Percentiles rank a stretch among this genome's conserved stretches.
phyloP scores from a whole-genome alignment of 768 basidiomycete genomes.

The Aureoboletus auriporus region DNA sequence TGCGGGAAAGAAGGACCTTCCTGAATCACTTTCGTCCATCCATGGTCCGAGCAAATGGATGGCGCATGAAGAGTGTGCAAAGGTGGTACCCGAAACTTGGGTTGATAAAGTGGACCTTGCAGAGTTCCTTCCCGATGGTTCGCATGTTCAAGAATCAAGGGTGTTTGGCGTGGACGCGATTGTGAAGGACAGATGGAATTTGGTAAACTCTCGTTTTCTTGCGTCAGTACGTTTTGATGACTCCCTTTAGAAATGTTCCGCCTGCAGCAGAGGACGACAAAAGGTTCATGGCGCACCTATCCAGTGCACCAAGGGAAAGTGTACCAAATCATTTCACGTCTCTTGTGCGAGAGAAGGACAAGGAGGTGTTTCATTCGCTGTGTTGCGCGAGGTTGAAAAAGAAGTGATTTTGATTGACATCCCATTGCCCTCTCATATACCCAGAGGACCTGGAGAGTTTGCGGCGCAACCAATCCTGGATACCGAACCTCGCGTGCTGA shows the following conservation, averaged over 20 bases:
- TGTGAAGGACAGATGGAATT: constrained; percentile 87
- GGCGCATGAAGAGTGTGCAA: constrained; percentile 80
- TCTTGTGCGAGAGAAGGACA: constrained; percentile 69
- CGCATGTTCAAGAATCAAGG: constrained; percentile 39
- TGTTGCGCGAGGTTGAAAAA: constrained; percentile 73
- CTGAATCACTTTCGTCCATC: constrained; percentile 31
- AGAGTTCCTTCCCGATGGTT: constrained; percentile 29
- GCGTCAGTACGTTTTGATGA: neutral
- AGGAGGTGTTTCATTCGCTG: constrained; percentile 53
- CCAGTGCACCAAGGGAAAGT: constrained; percentile 94
- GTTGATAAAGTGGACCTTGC: constrained; percentile 61
- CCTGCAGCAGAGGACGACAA: constrained; percentile 64
- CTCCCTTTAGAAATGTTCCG: constrained; percentile 77
- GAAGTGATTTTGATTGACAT: constrained; percentile 66
- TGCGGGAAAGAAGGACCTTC: constrained; percentile 46
- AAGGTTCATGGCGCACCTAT: constrained; percentile 79
- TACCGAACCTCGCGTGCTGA: constrained; percentile 40
- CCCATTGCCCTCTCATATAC: constrained; percentile 8
- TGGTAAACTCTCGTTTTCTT: constrained; percentile 51
- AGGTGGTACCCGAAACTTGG: constrained; percentile 88
- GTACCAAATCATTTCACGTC: constrained; percentile 89
- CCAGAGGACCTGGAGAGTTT: neutral
- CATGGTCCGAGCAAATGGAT: constrained; percentile 45
- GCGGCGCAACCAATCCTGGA: constrained; percentile 1
- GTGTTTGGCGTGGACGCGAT: constrained; percentile 88